Evolutionary conservation across 2,329 filamentous ascomycete genomes (phyloP), one percentile per base, ranked within the genome.

Genomic region (Diaporthe sp.): DNA sequence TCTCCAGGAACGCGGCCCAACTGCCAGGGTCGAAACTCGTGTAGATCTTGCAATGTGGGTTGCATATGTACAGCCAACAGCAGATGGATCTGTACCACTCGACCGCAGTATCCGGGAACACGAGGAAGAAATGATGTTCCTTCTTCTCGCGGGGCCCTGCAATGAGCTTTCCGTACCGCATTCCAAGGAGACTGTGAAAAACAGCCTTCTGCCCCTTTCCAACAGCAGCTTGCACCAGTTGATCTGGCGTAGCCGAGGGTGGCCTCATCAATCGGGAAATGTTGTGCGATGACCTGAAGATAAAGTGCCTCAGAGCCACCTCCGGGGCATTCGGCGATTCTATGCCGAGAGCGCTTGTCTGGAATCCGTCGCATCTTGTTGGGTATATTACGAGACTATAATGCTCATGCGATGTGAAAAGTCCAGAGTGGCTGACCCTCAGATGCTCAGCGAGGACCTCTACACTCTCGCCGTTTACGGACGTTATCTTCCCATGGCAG

Each of bases 1-100:
- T 74, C 25, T 79, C 80, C 12, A 80, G 39, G 75, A 91, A 90
- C 25, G 80, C 81, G 6, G 79, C 75, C 89, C 89, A 91, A 12
- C 86, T 82, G 1, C 88, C 88, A 8, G 82, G 47, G 1, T 78
- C 78, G 17, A 84, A 77, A 63, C 84, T 85, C 9, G 81, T 83
- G 39, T 83, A 86, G 13, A 91, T 81, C 25, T 81, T 83, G 76
- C 85, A 87, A 2, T 82, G 76, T 0, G 82, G 77, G 42, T 86
- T 82, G 47, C 81, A 83, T 6, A 77, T 77, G 8, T 81, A 81
- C 13, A 91, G 78, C 87, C 88, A 91, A 25, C 81, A 79, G 37
- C 79, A 81, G 3, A 90, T n/a, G 12, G 86, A 82, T 12, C 80
- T 76, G 25, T 82, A 81, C 50, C 84, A 82, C 15, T 81, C 72